Evolutionary conservation across 1,139 yeast genomes (phyloP).

Genomic region (Zygotorulaspora mrakii): DNA sequence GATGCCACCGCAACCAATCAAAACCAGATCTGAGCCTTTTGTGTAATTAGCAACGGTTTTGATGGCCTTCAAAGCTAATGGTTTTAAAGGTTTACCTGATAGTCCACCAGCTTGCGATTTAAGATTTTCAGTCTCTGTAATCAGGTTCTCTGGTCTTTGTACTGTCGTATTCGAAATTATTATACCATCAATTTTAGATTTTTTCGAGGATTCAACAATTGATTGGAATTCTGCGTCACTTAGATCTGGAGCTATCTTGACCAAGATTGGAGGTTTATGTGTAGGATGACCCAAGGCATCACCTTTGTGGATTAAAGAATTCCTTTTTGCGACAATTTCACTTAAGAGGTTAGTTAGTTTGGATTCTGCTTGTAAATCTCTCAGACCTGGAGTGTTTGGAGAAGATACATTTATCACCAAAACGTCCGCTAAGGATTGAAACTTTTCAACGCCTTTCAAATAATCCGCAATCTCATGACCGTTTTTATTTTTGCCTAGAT

Average conservation of each 20-base stretch:
- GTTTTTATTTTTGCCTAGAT: slow-evolving; percentile 85
- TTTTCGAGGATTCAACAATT: slow-evolving; percentile 76
- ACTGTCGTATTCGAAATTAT: slow-evolving; percentile 90
- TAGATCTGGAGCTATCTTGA: slow-evolving; percentile 91
- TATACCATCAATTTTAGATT: slow-evolving; percentile 82
- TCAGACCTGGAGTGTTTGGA: slow-evolving; percentile 93
- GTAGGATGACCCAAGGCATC: slow-evolving; percentile 32
- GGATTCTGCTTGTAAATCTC: slow-evolving; percentile 76
- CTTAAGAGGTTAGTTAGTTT: slow-evolving; percentile 64
- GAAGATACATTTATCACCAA: slow-evolving; percentile 89
- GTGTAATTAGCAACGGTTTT: slow-evolving; percentile 67
- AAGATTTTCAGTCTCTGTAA: slow-evolving; percentile 45
- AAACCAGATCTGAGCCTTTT: slow-evolving; percentile 61
- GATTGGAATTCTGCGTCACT: slow-evolving; percentile 75
- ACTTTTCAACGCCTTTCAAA: slow-evolving; percentile 72
- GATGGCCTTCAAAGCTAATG: slow-evolving; percentile 68
- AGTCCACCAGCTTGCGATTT: slow-evolving; percentile 75
- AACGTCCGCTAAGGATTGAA: slow-evolving; percentile 85
- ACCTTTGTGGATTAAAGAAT: slow-evolving; percentile 43
- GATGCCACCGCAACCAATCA: slow-evolving; percentile 95
- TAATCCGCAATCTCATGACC: slow-evolving; percentile 90
- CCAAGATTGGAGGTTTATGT: slow-evolving; percentile 66
- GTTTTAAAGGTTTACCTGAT: slow-evolving; percentile 89
- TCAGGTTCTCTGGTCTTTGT: slow-evolving; percentile 61
- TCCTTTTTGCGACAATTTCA: slow-evolving; percentile 60